Evolutionary conservation across 2,329 filamentous ascomycete genomes (phyloP).

Genomic region (Cyclaneusma minus): DNA sequence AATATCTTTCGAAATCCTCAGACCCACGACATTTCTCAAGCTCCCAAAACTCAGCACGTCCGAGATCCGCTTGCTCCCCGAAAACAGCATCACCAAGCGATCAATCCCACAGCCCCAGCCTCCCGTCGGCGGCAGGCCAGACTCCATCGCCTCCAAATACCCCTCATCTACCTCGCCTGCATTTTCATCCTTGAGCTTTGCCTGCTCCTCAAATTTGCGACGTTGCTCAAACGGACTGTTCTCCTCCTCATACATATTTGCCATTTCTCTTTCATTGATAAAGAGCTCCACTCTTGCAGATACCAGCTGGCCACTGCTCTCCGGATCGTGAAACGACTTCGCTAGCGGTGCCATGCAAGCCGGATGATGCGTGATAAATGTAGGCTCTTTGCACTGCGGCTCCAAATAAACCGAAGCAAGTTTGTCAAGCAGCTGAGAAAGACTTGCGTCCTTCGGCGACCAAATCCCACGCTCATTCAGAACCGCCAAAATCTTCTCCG

Average conservation of each 20-base stretch:
- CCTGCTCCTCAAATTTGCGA: slow-evolving; percentile 58
- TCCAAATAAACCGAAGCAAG: slow-evolving; percentile 68
- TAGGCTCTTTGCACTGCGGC: slow-evolving; percentile 52
- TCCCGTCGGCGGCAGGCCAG: slow-evolving; percentile 85
- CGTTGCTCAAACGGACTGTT: slow-evolving; percentile 82
- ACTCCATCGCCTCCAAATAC: slow-evolving; percentile 73
- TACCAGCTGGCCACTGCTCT: slow-evolving; percentile 53
- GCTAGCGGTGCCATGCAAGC: slow-evolving; percentile 81
- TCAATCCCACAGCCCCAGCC: slow-evolving; percentile 95
- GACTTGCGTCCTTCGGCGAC: slow-evolving; percentile 34
- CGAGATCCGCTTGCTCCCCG: slow-evolving; percentile 60
- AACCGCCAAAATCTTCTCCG: slow-evolving; percentile 38
- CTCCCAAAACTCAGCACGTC: slow-evolving; percentile 85
- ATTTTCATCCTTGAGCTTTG: slow-evolving; percentile 22
- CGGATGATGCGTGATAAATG: slow-evolving; percentile 83
- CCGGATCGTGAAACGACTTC: slow-evolving; percentile 64
- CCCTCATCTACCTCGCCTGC: slow-evolving; percentile 35
- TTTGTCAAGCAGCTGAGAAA: slow-evolving; percentile 64
- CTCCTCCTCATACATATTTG: slow-evolving; percentile 97
- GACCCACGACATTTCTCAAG: slow-evolving; percentile 49
- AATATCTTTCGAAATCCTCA: slow-evolving; percentile 17
- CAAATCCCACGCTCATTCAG: slow-evolving; percentile 33
- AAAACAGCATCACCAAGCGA: slow-evolving; percentile 79
- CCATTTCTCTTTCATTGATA: slow-evolving; percentile 63
- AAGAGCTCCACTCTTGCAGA: slow-evolving; percentile 79